Evolutionary conservation across 1,284 basidiomycete species (phyloP), one percentile per base, ranked within the genome.

Genomic region (Thelephora terrestris): DNA sequence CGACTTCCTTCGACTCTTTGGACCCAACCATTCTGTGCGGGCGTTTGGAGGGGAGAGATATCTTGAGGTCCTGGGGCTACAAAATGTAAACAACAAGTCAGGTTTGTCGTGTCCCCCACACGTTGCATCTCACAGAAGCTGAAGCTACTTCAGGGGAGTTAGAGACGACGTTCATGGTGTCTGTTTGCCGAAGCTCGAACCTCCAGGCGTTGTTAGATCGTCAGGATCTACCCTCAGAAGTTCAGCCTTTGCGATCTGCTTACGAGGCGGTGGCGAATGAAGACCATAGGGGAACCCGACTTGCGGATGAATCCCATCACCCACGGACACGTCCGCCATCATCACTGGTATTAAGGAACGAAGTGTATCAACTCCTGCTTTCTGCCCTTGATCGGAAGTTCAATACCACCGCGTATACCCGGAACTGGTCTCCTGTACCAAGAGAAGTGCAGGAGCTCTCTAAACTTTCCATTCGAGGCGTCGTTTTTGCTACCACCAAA

Each of bases 11-110:
- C 14, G 48, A 1, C 49, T 54, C 1, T 70, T 67, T 47, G 64
- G 69, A 0, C 71, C 68, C 1, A 57, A 62, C 1, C 66, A 70
- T 48, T 53, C 63, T 0, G 62, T 62, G 50, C 57, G 67, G 37
- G 58, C 61, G 0, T 65, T 63, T 48, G 52, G 62, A 2, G 68
- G 68, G 45, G 68, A 70, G 14, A 57, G 57, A 0, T 58, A 63
- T 21, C 71, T 68, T 21, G 58, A 62, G 14, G 50, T 62, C 6
- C 53, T 71, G 7, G 68, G 69, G 44, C 35, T 45, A 3, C 47
- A 62, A 14, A 62, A 62, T 7, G 67, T 56, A 1, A 71, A 71
- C 47, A n/a, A 46, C 32, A 39, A 39, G 21, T 39, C 21, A 7
- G 37, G 37, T 21, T 5, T 18, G 37, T 39, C 14, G 21, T 27